These are phyloP conservation scores for Begonia masoniana DNA, from an alignment of 306 rosid genomes.

Conservation along the genomic window DNA sequence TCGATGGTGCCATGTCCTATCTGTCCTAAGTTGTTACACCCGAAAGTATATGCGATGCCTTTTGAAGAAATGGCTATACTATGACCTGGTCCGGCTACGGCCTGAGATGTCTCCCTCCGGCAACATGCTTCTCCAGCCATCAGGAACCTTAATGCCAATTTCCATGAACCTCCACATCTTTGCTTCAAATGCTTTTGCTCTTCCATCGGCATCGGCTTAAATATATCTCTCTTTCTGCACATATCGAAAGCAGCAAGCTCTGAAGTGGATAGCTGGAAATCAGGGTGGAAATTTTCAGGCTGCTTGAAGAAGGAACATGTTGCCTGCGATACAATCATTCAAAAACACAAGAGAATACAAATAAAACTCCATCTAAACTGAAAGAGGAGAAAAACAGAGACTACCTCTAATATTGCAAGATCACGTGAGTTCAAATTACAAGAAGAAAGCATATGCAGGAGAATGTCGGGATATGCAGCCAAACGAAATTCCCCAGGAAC, in stretches of 20 bases:
- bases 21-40: constrained; percentile 86
- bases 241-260: constrained; percentile 94
- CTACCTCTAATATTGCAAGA: constrained; percentile 95
- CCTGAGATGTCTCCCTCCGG: constrained; percentile 85
- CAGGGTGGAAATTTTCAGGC: constrained; percentile 78
- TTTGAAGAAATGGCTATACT: constrained; percentile 79
- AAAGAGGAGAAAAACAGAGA: constrained; percentile 13
- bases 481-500: constrained; percentile 90
- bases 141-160: constrained; percentile 79
- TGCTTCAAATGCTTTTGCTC: constrained; percentile 53
- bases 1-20: constrained; percentile 77
- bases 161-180: constrained; percentile 94
- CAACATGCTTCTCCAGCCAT: constrained; percentile 81
- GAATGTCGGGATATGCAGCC: constrained; percentile 77
- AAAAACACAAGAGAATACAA: constrained; percentile 24
- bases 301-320: constrained; percentile 90
- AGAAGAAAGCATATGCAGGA: constrained; percentile 81
- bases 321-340: constrained; percentile 54
- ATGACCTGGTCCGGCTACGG: constrained; percentile 96
- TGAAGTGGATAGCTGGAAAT: constrained; percentile 47
- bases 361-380: constrained; percentile 1
- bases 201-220: constrained; percentile 71
- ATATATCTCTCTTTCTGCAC: constrained; percentile 82
- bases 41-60: constrained; percentile 75
- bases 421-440: constrained; percentile 85